Conservation (phyloP, 148 eudicot species). For the Spergularia marina region DNA sequence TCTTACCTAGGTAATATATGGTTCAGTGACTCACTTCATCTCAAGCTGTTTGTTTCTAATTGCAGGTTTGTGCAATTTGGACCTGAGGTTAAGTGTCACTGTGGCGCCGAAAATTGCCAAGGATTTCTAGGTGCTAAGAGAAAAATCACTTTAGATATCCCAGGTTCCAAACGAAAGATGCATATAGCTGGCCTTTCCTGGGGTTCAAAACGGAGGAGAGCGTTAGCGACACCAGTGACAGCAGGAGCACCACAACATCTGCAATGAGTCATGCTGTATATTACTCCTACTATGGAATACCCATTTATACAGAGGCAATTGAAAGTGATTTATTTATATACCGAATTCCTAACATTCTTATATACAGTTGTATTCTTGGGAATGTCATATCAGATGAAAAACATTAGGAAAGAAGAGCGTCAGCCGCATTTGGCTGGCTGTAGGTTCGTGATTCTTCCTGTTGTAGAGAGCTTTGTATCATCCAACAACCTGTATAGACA, state of each 20-base stretch:
- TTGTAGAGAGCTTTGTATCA: neutral
- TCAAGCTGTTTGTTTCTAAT: constrained; percentile 3
- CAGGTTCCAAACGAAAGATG: constrained; percentile 29
- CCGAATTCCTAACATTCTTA: neutral
- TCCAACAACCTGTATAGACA: neutral
- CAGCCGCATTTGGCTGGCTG: neutral
- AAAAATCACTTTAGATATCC: constrained; percentile 34
- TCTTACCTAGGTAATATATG: neutral
- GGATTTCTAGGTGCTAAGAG: constrained; percentile 76
- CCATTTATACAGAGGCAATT: neutral
- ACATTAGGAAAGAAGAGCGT: neutral
- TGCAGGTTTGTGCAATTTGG: constrained; percentile 95
- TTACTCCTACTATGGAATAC: neutral
- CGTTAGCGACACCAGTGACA: constrained; percentile 23
- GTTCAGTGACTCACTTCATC: neutral
- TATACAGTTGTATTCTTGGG: too few relatives aligned
- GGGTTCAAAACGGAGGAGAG: constrained; percentile 72
- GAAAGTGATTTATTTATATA: constrained; percentile 12
- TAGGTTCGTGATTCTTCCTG: neutral
- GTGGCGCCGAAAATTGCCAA: constrained; percentile 81
- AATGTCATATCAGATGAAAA: too few relatives aligned
- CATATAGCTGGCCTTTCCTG: constrained; percentile 40
- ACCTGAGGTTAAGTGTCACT: constrained; percentile 80
- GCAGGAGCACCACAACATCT: neutral
- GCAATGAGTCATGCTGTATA: constrained; percentile 20